Percentiles rank a stretch among this genome's conserved stretches.
Evolutionary conservation across 2,329 filamentous ascomycete genomes (phyloP).

Genomic region (Aspergillus pseudoglaucus): DNA sequence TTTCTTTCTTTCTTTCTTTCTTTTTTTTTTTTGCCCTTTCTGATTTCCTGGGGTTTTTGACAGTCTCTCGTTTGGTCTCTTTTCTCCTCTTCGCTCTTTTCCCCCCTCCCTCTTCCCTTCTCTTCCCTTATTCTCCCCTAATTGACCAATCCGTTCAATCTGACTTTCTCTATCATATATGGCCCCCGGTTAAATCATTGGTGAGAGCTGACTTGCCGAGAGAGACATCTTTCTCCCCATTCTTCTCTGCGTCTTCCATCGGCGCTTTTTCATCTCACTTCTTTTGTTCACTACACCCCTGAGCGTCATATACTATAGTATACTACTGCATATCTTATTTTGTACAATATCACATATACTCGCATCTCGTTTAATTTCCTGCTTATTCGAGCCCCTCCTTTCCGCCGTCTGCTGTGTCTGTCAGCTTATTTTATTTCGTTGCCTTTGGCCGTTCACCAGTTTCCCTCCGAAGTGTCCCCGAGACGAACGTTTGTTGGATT

Average conservation of each 20-base stretch:
- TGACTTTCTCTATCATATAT: slow-evolving; percentile 4
- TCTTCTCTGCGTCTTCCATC: slow-evolving; percentile 7
- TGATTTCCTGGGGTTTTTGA: not conserved
- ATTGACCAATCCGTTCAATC: slow-evolving; percentile 1
- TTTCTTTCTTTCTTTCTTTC: not conserved
- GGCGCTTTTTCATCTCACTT: not conserved
- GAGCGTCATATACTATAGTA: too few species aligned
- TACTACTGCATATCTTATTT: too few species aligned
- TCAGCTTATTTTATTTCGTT: not conserved
- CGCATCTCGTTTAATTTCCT: too few species aligned
- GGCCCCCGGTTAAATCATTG: slow-evolving; percentile 5
- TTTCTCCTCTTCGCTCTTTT: slow-evolving; percentile 7
- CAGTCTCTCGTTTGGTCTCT: slow-evolving; percentile 7
- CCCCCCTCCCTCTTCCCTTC: slow-evolving; percentile 7
- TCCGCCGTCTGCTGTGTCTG: not conserved
- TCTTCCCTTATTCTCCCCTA: slow-evolving; percentile 3
- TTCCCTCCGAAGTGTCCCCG: too few species aligned
- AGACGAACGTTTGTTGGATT: too few species aligned
- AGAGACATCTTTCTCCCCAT: slow-evolving; percentile 3
- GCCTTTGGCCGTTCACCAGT: not conserved
- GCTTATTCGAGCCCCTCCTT: not conserved
- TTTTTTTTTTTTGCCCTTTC: slow-evolving; percentile 10
- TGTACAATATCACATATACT: too few species aligned
- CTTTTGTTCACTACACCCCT: not conserved
- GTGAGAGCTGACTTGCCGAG: slow-evolving; percentile 8